Evolutionary conservation across 495 filamentous ascomycete species (phyloP).

Genomic region (Pseudotulostoma volvatum): DNA sequence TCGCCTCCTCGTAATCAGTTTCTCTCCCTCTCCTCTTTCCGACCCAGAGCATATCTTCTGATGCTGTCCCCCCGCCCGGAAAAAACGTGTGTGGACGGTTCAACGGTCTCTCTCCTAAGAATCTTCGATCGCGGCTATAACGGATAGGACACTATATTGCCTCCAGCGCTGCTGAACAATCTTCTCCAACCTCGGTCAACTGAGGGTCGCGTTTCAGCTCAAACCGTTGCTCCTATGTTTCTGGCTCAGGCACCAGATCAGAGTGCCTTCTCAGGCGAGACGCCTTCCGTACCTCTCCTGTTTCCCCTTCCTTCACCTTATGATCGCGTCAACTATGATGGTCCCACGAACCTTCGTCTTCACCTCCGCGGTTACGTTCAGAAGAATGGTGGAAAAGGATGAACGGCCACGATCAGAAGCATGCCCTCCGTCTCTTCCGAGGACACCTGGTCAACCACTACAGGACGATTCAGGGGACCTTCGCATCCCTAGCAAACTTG

Average conservation of each 20-base stretch:
- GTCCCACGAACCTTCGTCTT: slow-evolving; percentile 31
- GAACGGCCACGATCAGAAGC: background rate
- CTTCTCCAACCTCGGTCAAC: no score
- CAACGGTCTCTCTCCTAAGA: no score
- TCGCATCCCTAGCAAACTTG: slow-evolving; percentile 4
- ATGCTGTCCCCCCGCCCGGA: no score
- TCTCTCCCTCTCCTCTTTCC: slow-evolving; percentile 3
- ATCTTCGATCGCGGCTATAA: no score
- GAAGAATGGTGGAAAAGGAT: background rate
- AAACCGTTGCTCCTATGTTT: no score
- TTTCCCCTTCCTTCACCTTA: no score
- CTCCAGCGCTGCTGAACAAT: no score
- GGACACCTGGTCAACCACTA: background rate
- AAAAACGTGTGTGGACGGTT: no score
- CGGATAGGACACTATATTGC: no score
- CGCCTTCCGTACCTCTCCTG: slow-evolving; percentile 6
- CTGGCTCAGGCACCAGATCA: slow-evolving; percentile 31
- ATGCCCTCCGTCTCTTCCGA: background rate
- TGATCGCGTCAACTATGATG: slow-evolving; percentile 26
- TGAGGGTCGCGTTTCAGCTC: no score
- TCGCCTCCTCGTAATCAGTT: background rate
- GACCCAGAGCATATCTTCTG: no score
- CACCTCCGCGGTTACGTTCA: slow-evolving; percentile 14
- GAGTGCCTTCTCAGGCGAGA: slow-evolving; percentile 30
- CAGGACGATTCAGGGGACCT: slow-evolving; percentile 1